phyloP scores from a whole-genome alignment of 2,329 filamentous ascomycete genomes.

The Fusarium udum region DNA sequence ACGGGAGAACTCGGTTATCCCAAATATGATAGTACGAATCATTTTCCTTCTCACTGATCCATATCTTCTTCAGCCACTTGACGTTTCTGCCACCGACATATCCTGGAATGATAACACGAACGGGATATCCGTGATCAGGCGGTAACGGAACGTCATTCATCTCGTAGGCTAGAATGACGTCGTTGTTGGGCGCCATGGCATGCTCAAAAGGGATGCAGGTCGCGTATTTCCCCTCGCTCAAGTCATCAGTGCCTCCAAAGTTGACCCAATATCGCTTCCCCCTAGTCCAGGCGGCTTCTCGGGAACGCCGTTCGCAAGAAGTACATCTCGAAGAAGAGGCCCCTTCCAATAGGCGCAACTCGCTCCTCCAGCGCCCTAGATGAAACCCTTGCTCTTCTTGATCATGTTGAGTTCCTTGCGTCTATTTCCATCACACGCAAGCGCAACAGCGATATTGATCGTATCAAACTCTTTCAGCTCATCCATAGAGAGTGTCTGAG shows the following conservation, averaged over 20 bases:
- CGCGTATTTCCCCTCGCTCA: background rate
- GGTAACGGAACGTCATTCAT: background rate
- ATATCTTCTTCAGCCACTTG: background rate
- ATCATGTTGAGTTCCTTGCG: background rate
- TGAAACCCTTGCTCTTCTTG: background rate
- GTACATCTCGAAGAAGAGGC: background rate
- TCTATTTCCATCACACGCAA: background rate
- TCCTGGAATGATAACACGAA: background rate
- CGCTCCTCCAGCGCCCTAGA: background rate
- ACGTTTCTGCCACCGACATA: background rate
- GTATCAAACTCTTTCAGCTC: background rate
- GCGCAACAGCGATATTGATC: background rate
- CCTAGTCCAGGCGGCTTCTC: background rate
- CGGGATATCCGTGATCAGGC: background rate
- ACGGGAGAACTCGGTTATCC: background rate
- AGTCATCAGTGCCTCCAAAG: background rate
- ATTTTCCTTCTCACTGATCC: background rate
- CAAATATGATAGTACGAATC: background rate
- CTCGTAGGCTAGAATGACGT: background rate
- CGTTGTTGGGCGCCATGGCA: background rate
- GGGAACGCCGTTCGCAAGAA: background rate
- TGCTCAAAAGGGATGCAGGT: background rate
- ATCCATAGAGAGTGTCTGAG: background rate
- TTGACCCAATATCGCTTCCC: background rate
- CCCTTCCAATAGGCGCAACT: background rate